These are phyloP conservation scores for Lentinula edodes DNA, from an alignment of 768 basidiomycete species.

Conservation along the genomic window DNA sequence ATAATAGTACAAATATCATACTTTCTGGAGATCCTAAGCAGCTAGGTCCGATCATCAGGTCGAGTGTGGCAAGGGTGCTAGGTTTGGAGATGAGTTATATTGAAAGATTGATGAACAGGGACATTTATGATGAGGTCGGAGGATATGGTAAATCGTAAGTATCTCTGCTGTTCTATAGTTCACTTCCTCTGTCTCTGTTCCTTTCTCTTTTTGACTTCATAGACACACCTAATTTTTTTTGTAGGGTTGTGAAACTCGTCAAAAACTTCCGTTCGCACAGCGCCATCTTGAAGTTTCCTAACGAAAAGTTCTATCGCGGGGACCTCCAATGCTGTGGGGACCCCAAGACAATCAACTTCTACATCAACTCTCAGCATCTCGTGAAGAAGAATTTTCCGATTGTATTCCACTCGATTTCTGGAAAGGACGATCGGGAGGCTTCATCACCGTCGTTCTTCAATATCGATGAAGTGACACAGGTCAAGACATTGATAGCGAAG, in stretches of 20 bases:
- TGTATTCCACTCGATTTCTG: slow-evolving; percentile 50
- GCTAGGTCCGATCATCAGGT: slow-evolving; percentile 39
- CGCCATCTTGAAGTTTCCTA: slow-evolving; percentile 51
- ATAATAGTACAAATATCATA: slow-evolving; percentile 28
- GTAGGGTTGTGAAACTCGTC: slow-evolving; percentile 51
- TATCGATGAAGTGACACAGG: slow-evolving; percentile 43
- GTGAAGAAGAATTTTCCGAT: slow-evolving; percentile 45
- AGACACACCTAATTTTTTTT: not conserved
- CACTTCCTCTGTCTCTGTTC: not conserved
- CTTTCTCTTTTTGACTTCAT: not conserved
- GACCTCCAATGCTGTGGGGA: slow-evolving; percentile 46
- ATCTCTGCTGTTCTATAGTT: too few relatives aligned
- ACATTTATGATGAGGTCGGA: slow-evolving; percentile 14
- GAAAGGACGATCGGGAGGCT: slow-evolving; percentile 49
- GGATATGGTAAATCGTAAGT: slow-evolving; percentile 17
- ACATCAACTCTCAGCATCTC: slow-evolving; percentile 31
- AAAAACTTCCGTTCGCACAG: slow-evolving; percentile 57
- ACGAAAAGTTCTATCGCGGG: slow-evolving; percentile 50
- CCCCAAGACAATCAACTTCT: slow-evolving; percentile 30
- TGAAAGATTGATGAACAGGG: slow-evolving; percentile 28
- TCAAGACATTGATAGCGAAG: slow-evolving; percentile 40
- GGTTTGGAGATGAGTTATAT: slow-evolving; percentile 34
- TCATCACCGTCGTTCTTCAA: slow-evolving; percentile 65
- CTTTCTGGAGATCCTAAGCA: slow-evolving; percentile 44
- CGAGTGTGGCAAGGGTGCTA: slow-evolving; percentile 28